phyloP scores from a whole-genome alignment of 2,329 filamentous ascomycete species.

The Daldinia eschscholtzii region DNA sequence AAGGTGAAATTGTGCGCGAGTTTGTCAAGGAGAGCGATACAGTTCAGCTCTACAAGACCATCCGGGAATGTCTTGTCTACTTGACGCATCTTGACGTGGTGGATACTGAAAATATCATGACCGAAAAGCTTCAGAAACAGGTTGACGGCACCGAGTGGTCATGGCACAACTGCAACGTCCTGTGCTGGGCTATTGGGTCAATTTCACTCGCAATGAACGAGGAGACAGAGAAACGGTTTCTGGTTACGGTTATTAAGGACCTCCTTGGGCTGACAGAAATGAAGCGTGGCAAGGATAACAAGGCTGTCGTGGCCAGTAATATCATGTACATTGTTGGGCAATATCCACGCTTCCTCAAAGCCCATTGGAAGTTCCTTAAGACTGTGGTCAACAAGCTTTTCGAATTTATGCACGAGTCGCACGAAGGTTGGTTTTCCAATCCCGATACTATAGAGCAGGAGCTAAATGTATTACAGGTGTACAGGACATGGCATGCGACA shows the following conservation, averaged over 20 bases:
- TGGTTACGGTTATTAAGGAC: conserved; percentile 99
- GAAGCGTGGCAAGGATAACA: conserved; percentile 99
- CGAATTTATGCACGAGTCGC: conserved; percentile 99
- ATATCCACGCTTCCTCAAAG: conserved; percentile 97
- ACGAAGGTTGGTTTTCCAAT: conserved; percentile 77
- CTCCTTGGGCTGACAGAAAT: conserved; percentile 96
- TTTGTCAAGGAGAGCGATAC: conserved; percentile 99
- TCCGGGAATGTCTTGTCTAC: conserved; percentile 95
- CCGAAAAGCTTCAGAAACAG: conserved; percentile 94
- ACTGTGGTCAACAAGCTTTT: conserved; percentile 99
- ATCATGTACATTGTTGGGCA: conserved; percentile 99
- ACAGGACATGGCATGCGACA: conserved; percentile 99
- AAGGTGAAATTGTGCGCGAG: conserved; percentile 98
- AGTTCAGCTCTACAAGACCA: conserved; percentile 99
- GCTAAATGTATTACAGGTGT: conserved; percentile 71
- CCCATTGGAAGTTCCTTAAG: conserved; percentile 99
- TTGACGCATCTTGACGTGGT: conserved; percentile 97
- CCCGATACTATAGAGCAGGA: neutral
- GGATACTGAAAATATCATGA: conserved; percentile 99
- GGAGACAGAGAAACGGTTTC: conserved; percentile 97
- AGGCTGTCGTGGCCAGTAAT: conserved; percentile 97
- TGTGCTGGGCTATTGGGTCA: conserved; percentile 99
- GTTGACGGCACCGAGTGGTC: conserved; percentile 98
- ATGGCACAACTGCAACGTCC: conserved; percentile 99
- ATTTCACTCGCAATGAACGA: conserved; percentile 99